Evolutionary conservation across 257 asterid species (phyloP), one percentile per base, ranked within the genome.

Genomic region (Mentha longifolia): DNA sequence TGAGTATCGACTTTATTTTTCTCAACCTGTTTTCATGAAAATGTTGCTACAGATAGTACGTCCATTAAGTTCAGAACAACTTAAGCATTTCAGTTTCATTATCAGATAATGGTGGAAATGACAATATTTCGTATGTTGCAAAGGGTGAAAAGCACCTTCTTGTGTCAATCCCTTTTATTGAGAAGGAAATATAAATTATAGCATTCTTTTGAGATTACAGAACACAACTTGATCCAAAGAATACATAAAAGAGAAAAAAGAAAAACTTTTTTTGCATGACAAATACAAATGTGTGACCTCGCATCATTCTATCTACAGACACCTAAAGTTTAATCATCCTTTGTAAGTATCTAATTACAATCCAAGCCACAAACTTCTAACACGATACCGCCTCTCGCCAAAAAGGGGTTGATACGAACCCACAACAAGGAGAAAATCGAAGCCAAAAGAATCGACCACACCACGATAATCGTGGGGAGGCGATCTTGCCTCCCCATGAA

Each of bases 391-490:
- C 68, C 89, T 67, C 80, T 85, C 0, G 85, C 42, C 77, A 89
- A 42, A 25, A 93, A 93, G 0, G 98, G 98, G 81, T 93, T 91
- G 79, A 93, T 81, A 33, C 98, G 86, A 9, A 93, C 98, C 98
- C 98, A 93, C 51, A 93, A 45, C 76, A 93, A 76, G 28, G 98
- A 85, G 79, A 91, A 86, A 55, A 93, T 93, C 31, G 98, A 93
- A 66, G 98, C 98, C 19, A 93, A 86, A 69, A 93, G 97, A 80
- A 93, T 90, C 13, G 97, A 87, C 98, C 98, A 93, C 42, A 93
- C 98, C n/a, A 93, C 68, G 19, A 93, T 80, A 59, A 93, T 93
- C 2, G 98, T 93, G 14, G 98, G 98, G 59, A 93, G 81, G 14
- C 87, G 70, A 22, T 85, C 67, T 70, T 93, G 98, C 70, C 76